Percentiles rank a stretch among this genome's conserved stretches.
Evolutionary conservation across 305 asterid species (phyloP).

Genomic region (Solanum chacoense): DNA sequence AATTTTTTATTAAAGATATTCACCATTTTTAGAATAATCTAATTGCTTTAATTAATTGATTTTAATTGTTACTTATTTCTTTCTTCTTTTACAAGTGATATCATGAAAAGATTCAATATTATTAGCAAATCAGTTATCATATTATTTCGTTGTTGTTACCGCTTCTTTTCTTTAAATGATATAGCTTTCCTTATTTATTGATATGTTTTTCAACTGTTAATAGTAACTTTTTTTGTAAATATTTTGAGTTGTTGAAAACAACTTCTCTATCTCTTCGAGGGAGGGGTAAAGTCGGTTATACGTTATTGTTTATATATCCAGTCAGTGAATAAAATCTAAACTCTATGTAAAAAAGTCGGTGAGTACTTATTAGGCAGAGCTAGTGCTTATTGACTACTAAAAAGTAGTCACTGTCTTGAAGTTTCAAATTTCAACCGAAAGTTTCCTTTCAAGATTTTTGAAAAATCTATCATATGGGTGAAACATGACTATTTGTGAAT

Average conservation of each 20-base stretch:
- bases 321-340: background rate
- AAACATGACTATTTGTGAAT: background rate
- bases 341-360: rapidly evolving
- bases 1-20: background rate
- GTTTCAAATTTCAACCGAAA: background rate
- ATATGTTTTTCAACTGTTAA: background rate
- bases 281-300: background rate
- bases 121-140: background rate
- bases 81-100: background rate
- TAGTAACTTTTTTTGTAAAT: background rate
- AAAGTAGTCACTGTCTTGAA: background rate
- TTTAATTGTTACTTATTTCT: background rate
- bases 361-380: background rate
- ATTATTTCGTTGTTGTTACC: background rate
- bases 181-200: background rate
- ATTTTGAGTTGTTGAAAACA: background rate
- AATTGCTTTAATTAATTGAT: background rate
- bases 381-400: background rate
- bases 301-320: background rate
- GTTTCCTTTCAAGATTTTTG: background rate
- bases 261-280: background rate
- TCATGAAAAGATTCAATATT: background rate
- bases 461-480: background rate
- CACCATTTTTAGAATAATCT: background rate
- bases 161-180: background rate